These are phyloP conservation scores for Pythium periplocum DNA, from an alignment of 352 stramenopile species.

Conservation along the genomic window DNA sequence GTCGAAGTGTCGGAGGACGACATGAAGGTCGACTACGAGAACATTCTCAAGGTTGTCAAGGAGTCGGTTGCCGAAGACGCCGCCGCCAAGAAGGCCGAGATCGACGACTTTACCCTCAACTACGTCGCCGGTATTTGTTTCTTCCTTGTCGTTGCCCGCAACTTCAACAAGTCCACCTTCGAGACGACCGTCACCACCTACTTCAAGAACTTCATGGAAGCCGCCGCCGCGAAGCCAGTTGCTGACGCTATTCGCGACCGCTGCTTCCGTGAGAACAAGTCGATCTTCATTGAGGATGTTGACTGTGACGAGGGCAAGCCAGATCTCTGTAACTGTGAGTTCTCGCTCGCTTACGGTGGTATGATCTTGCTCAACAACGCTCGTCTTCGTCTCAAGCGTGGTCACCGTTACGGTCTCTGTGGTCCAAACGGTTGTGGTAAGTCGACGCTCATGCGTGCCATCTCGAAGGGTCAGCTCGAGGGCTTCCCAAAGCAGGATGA, in stretches of 20 bases:
- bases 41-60: conserved; percentile 71
- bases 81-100: conserved; percentile 79
- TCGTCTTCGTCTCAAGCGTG: conserved; percentile 88
- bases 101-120: conserved; percentile 90
- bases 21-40: conserved; percentile 90
- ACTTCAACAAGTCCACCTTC: conserved; percentile 95
- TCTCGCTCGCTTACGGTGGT: conserved; percentile 95
- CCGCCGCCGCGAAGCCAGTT: conserved; percentile 56
- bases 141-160: conserved; percentile 86
- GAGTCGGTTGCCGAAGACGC: conserved; percentile 77
- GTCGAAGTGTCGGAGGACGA: conserved; percentile 89
- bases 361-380: conserved; percentile 91
- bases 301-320: conserved; percentile 96
- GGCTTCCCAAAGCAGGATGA: conserved; percentile 94
- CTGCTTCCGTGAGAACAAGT: conserved; percentile 89
- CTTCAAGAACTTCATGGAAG: conserved; percentile 82
- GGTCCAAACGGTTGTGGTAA: conserved; percentile 92
- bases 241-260: conserved; percentile 74
- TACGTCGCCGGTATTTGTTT: conserved; percentile 79
- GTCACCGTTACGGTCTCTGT: conserved; percentile 92
- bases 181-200: conserved; percentile 88
- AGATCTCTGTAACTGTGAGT: conserved; percentile 98
- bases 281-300: conserved; percentile 92
- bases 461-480: conserved; percentile 94
- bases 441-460: conserved; percentile 96